Evolutionary conservation across 768 basidiomycete species (phyloP), one percentile per base, ranked within the genome.

Genomic region (Phylloporus arenicola): DNA sequence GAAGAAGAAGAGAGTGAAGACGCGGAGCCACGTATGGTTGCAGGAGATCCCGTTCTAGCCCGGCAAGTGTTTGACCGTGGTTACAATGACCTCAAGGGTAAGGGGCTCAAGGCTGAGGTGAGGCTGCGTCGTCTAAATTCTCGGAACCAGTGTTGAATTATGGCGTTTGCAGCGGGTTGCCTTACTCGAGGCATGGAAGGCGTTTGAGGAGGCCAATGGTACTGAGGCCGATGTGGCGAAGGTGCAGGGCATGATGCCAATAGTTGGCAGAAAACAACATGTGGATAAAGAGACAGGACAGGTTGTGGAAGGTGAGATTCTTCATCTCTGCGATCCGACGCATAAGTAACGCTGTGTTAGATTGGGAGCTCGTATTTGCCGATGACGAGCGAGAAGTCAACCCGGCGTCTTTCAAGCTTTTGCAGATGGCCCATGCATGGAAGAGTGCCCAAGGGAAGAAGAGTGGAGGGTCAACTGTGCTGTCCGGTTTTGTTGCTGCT

Each of bases 341-440:
- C 44, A 25, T 48, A 29, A 34, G 31, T 57, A 19, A 55, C 17
- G 5, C 25, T 38, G n/a, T 47, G 38, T 12, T 51, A 93, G 94
- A 95, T 61, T 95, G 88, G 84, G 94, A 95, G 62, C 81, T 94
- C 62, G 84, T 94, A 19, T 98, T 97, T 68, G 84, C 92, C 24
- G 95, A 97, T 73, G 95, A 98, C 77, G 92, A 96, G 62, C 79
- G 86, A 46, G 94, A 95, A 62, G 81, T 86, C 41, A 95, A 96
- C 61, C 91, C 94, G 0, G 85, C 91, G 0, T 82, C 90, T 0
- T 95, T 93, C 84, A 95, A 93, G 62, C 93, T 98, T 76, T 74
- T 97, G 64, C 87, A 94, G 65, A 91, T 88, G 77, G 95, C 95
- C 0, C 92, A 94, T 63, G 86, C 85, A 0, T 97, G 94, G 94